Evolutionary conservation across 2,329 filamentous ascomycete species (phyloP).

Genomic region (Lecanosticta acicola): DNA sequence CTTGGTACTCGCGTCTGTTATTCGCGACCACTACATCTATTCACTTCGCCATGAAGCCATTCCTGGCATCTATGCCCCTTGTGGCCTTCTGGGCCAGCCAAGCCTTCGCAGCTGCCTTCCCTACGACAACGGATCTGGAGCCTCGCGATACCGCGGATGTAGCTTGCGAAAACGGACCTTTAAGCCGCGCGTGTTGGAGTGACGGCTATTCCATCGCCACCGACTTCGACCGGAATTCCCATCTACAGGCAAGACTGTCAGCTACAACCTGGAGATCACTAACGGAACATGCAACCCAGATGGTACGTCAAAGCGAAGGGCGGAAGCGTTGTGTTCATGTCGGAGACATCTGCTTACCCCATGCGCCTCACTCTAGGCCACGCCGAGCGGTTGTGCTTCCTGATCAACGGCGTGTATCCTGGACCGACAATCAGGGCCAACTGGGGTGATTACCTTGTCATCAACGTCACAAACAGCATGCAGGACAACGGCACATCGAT

Average conservation of each 20-base stretch:
- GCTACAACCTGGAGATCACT: constrained; percentile 31
- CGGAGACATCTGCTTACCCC: no score
- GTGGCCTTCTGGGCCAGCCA: no score
- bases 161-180: constrained; percentile 32
- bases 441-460: constrained; percentile 43
- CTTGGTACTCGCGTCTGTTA: no score
- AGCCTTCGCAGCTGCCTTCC: no score
- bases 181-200: constrained; percentile 39
- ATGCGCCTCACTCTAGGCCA: no score
- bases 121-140: background rate
- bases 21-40: no score
- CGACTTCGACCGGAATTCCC: constrained; percentile 42
- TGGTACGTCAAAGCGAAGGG: no score
- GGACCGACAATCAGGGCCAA: constrained; percentile 55
- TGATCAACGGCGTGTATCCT: constrained; percentile 37
- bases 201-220: constrained; percentile 41
- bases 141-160: background rate
- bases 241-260: constrained; percentile 34
- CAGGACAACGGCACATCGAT: constrained; percentile 54
- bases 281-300: constrained; percentile 37
- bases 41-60: no score
- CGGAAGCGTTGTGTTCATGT: no score
- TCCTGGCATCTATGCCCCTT: no score
- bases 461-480: constrained; percentile 48
- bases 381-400: constrained; percentile 27